phyloP scores from a whole-genome alignment of 306 rosid genomes.

The Gastrolobium villosum region DNA sequence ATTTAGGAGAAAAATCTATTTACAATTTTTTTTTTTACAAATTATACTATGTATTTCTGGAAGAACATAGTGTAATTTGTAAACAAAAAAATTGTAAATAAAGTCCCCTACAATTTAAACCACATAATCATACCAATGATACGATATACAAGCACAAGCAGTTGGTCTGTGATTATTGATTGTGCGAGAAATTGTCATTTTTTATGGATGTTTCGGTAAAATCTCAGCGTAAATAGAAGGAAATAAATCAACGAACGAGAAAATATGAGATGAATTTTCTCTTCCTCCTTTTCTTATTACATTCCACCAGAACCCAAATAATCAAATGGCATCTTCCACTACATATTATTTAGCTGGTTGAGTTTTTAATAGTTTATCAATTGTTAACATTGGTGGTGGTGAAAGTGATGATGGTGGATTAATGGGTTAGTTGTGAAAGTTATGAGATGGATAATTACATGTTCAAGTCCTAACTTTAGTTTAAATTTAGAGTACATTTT shows the following conservation, averaged over 20 bases:
- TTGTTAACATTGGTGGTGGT: neutral
- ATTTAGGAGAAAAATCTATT: too few species aligned
- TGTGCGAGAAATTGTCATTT: neutral
- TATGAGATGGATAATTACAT: neutral
- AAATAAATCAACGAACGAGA: neutral
- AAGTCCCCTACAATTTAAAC: too few species aligned
- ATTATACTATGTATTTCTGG: too few species aligned
- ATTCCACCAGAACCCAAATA: neutral
- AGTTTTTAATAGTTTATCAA: too few species aligned
- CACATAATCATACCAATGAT: neutral
- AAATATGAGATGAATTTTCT: neutral
- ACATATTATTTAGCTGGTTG: neutral
- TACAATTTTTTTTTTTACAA: too few species aligned
- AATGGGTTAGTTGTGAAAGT: neutral
- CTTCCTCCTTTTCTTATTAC: neutral
- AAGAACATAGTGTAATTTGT: too few species aligned
- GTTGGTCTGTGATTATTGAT: neutral
- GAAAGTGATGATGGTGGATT: neutral
- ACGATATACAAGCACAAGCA: conserved; percentile 1
- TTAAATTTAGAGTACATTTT: too few species aligned
- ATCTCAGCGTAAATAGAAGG: neutral
- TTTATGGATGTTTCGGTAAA: neutral
- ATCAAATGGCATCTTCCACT: conserved; percentile 5
- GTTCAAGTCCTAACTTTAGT: too few species aligned
- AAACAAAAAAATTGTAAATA: too few species aligned